Evolutionary conservation across 257 asterid genomes (phyloP), one percentile per base, ranked within the genome.

Genomic region (Jasminum sambac): DNA sequence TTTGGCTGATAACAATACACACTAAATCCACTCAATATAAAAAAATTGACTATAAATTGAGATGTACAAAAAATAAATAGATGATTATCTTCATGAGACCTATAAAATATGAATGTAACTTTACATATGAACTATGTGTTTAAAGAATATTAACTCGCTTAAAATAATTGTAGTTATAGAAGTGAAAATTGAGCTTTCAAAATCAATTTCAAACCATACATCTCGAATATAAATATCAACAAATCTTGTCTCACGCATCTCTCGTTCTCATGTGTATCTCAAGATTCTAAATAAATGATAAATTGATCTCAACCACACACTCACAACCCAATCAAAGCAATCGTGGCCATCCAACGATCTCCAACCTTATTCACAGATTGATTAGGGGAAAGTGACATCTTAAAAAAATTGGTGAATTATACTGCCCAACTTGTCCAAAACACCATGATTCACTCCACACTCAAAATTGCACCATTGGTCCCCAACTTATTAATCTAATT

Each of bases 321-420:
- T 52, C 26, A 17, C 8, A 17, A 26, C 19, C 34, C 30, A 17
- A 55, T 19, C 34, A 8, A 21, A 55, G 16, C 61, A 21, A 55
- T 55, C 34, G 6, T 21, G 61, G 3, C 61, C 61, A 55, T 55
- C 7, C 61, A 55, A 8, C 12, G 2, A 55, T 55, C 25, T 5
- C 61, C 30, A 21, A 21, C 0, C 61, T 2, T 21, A 21, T 17
- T 55, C 61, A 21, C 30, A 21, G 10, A 55, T 55, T 55, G 10
- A 55, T 17, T 6, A 6, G 26, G 14, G 21, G 61, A 55, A 55
- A 55, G 61, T 52, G 61, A 52, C 61, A 11, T 21, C 34, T 12
- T 55, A 52, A 55, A 30, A 55, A 55, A 55, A 17, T 55, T 55
- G 61, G 19, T 55, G 61, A 55, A 55, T 21, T 11, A 55, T 21